These are phyloP conservation scores for Pilaira anomala DNA, from an alignment of 192 early-diverging fungal species.

Conservation along the genomic window DNA sequence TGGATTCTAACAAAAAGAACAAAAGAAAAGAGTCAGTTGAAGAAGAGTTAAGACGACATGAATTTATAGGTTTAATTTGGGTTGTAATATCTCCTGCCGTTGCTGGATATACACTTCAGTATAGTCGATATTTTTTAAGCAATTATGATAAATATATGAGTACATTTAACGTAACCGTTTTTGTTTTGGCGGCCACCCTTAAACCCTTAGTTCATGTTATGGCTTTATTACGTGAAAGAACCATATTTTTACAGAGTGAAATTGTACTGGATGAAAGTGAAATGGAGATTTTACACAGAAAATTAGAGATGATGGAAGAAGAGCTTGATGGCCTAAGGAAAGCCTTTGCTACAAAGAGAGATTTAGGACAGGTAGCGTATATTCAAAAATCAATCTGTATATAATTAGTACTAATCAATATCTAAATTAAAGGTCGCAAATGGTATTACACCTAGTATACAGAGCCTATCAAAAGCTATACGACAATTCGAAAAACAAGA, in stretches of 20 bases:
- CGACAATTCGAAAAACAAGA: constrained; percentile 57
- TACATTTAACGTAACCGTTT: constrained; percentile 54
- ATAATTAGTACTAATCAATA: background rate
- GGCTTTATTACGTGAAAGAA: constrained; percentile 45
- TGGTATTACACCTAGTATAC: constrained; percentile 48
- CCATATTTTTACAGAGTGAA: constrained; percentile 52
- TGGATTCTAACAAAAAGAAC: constrained; percentile 13
- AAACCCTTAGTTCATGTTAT: constrained; percentile 51
- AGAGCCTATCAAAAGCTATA: constrained; percentile 50
- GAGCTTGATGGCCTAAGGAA: constrained; percentile 47
- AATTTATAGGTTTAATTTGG: constrained; percentile 45
- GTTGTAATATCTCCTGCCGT: constrained; percentile 52
- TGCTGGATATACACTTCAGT: constrained; percentile 53
- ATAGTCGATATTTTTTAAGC: constrained; percentile 50
- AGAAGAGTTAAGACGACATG: constrained; percentile 45
- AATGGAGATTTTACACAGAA: constrained; percentile 44
- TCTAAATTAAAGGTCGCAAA: constrained; percentile 24
- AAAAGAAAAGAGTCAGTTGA: constrained; percentile 29
- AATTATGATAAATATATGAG: constrained; percentile 57
- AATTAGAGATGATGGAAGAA: constrained; percentile 47
- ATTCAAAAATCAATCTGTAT: background rate
- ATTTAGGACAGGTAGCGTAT: constrained; percentile 45
- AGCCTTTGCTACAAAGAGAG: constrained; percentile 56
- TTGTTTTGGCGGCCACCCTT: constrained; percentile 55
- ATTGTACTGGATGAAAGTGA: constrained; percentile 47